Base-by-base conservation (phyloP, 257 asterid species). In the Nicotiana noctiflora region DNA sequence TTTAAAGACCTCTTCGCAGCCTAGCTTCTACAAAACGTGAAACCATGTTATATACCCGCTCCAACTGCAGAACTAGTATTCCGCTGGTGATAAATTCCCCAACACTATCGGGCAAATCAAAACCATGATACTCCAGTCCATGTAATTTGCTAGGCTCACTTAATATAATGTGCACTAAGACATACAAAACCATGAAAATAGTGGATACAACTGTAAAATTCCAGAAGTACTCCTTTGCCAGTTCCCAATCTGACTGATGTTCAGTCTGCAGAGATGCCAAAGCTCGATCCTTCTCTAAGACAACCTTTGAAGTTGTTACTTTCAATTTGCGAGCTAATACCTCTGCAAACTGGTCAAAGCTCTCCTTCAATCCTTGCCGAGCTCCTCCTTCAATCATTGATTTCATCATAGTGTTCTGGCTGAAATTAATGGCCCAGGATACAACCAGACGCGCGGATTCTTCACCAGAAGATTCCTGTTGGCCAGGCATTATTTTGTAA, bases 31-130 rank as follows among this genome's bases (percentile, higher is more conserved):
- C 90, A 84, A 93, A 95, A 85, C 90, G 98, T 6, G 87, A 85
- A 83, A 95, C 75, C 98, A 91, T 90, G 81, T 86, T 40, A 86
- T 86, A 95, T 57, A 93, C 92, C 75, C 89, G 86, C 86, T 91
- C 89, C 85, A 93, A 79, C 83, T 90, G 97, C 83, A 91, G 68
- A 46, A 89, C 86, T 88, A 95, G 75, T 44, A 93, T 27, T 2
- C 88, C 94, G 80, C 89, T 78, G 3, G 94, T 87, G 79, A 95
- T 83, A 66, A 95, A 82, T 85, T 93, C 98, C 40, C 98, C 99
- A 27, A 92, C 74, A 83, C 97, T 93, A 80, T 95, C 99, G 0
- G 99, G 99, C 82, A 95, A 89, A 79, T 93, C 98, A 63, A 95
- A 88, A 40, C 97, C 98, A 15, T 78, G 79, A 52, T 90, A 84